phyloP scores from a whole-genome alignment of 129 eudicot species.

The Flaveria ramosissima region DNA sequence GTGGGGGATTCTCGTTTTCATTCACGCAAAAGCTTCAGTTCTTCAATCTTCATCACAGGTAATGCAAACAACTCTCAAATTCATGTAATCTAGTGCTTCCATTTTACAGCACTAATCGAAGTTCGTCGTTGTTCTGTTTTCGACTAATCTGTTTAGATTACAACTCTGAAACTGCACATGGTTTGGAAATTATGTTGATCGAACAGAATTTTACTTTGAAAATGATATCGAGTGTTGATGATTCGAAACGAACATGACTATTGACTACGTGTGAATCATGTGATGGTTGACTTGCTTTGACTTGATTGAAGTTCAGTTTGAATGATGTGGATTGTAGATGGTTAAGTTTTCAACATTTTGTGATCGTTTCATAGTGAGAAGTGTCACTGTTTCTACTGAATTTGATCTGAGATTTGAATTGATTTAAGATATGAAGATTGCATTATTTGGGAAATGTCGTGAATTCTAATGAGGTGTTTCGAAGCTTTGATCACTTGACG shows the following conservation, averaged over 20 bases:
- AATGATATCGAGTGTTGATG: constrained; percentile 12
- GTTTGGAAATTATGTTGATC: constrained; percentile 20
- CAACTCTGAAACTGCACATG: constrained; percentile 6
- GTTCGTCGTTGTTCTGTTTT: constrained; percentile 11
- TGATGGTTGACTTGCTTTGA: constrained; percentile 29
- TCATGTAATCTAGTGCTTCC: neutral
- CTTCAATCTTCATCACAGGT: constrained; percentile 20
- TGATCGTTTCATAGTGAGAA: constrained; percentile 15
- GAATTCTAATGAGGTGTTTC: neutral
- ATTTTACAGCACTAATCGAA: constrained; percentile 10
- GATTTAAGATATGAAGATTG: constrained; percentile 16
- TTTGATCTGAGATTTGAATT: constrained; percentile 12
- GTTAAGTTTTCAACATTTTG: constrained; percentile 16
- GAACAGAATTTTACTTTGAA: constrained; percentile 21
- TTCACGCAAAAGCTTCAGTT: too few species aligned
- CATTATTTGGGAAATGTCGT: constrained; percentile 11
- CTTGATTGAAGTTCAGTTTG: constrained; percentile 26
- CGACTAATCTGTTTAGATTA: neutral
- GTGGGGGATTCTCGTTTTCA: too few species aligned
- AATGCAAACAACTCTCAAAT: constrained; percentile 10
- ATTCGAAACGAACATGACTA: constrained; percentile 10
- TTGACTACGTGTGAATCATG: neutral
- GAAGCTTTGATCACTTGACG: neutral
- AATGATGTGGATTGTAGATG: too few species aligned
- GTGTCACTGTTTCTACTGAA: neutral